phyloP scores from a whole-genome alignment of 2,329 filamentous ascomycete species.

The Basipetospora chlamydospora region DNA sequence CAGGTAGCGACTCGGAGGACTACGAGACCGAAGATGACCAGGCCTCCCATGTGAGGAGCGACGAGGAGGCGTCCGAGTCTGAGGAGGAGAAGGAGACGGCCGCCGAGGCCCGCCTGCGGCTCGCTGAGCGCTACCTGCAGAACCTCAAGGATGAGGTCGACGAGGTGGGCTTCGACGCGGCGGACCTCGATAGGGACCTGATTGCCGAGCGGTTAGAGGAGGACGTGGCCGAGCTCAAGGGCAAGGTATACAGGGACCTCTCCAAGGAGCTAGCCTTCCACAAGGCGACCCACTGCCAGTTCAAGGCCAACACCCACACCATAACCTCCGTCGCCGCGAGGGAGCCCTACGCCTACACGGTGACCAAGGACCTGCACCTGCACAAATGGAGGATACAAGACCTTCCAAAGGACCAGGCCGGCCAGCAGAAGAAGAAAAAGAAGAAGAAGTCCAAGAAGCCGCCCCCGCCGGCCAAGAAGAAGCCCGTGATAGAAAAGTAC shows the following conservation, averaged over 20 bases:
- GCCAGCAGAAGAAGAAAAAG: conserved; percentile 42
- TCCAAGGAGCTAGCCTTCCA: conserved; percentile 58
- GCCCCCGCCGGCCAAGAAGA: conserved; percentile 41
- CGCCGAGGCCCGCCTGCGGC: conserved; percentile 68
- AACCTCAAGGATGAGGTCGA: conserved; percentile 77
- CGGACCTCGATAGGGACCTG: conserved; percentile 81
- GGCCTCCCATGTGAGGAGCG: conserved; percentile 16
- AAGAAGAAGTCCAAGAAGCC: conserved; percentile 43
- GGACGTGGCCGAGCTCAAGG: conserved; percentile 84
- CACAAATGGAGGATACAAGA: conserved; percentile 82
- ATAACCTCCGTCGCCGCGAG: conserved; percentile 70
- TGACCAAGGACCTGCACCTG: conserved; percentile 69
- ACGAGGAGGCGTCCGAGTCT: conserved; percentile 39
- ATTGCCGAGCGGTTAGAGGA: conserved; percentile 83
- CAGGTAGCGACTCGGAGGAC: conserved; percentile 63
- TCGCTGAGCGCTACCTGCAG: conserved; percentile 86
- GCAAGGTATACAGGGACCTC: conserved; percentile 71
- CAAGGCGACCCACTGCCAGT: conserved; percentile 52
- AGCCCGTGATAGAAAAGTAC: conserved; percentile 48
- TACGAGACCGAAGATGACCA: conserved; percentile 33
- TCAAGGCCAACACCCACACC: conserved; percentile 62
- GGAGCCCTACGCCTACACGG: conserved; percentile 72
- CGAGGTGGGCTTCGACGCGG: conserved; percentile 76
- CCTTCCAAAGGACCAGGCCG: conserved; percentile 44
- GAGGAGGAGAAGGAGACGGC: conserved; percentile 78